phyloP scores from a whole-genome alignment of 805 yeast species.

The Yarrowia alimentaria region DNA sequence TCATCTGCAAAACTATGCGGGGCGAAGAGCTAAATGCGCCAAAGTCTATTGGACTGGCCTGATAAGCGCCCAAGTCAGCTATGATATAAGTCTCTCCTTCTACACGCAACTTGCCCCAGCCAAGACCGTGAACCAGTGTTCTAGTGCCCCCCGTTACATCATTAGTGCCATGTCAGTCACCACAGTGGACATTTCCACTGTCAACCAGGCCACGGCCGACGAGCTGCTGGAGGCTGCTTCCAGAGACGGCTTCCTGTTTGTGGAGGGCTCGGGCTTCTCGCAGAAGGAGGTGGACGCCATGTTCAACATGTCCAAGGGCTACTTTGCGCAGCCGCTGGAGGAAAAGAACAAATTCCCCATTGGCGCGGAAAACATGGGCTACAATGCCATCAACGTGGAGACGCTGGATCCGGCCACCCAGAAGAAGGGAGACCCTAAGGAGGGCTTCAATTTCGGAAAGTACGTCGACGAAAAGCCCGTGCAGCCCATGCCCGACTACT shows the following conservation, averaged over 20 bases:
- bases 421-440: constrained; percentile 46
- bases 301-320: constrained; percentile 51
- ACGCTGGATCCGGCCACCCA: constrained; percentile 44
- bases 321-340: constrained; percentile 51
- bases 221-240: constrained; percentile 57
- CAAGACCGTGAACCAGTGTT: no score
- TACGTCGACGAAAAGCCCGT: constrained; percentile 49
- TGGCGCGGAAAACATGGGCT: constrained; percentile 58
- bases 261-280: constrained; percentile 66
- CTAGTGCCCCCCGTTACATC: background rate
- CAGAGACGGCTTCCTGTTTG: constrained; percentile 62
- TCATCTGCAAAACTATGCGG: no score
- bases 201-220: constrained; percentile 47
- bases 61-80: no score
- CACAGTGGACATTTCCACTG: constrained; percentile 51
- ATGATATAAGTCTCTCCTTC: no score
- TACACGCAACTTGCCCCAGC: no score
- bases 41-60: no score
- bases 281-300: constrained; percentile 52
- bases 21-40: no score
- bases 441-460: constrained; percentile 63
- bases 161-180: constrained; percentile 31
- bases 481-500: constrained; percentile 53
- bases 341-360: constrained; percentile 54
- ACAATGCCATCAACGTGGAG: constrained; percentile 56